Evolutionary conservation across 2,329 filamentous ascomycete species (phyloP).

Genomic region (Gaeumannomyces sp.): DNA sequence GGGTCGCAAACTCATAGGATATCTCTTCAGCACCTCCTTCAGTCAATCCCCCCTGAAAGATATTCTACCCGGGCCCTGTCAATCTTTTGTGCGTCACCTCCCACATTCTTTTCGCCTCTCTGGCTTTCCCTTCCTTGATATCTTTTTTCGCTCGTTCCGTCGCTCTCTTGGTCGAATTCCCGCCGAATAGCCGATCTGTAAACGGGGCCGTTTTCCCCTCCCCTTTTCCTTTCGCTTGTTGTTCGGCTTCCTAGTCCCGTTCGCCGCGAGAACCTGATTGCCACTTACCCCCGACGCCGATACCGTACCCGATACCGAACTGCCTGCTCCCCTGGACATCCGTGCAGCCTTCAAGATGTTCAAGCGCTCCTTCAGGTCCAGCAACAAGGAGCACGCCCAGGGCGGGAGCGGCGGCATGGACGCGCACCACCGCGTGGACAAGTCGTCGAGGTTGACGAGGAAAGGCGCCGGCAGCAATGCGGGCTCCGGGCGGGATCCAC

Average conservation of each 20-base stretch:
- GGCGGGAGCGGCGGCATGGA: slow-evolving; percentile 22
- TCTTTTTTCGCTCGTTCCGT: slow-evolving; percentile 45
- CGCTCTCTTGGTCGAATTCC: slow-evolving; percentile 39
- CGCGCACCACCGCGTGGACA: slow-evolving; percentile 63
- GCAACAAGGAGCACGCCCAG: slow-evolving; percentile 42
- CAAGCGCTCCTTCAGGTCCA: slow-evolving; percentile 81
- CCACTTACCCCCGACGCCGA: slow-evolving; percentile 9
- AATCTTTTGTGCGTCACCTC: slow-evolving; percentile 39
- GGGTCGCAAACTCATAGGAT: slow-evolving; percentile 54
- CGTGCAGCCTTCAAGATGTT: slow-evolving; percentile 63
- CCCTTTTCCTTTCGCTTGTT: slow-evolving; percentile 20
- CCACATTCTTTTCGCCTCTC: slow-evolving; percentile 24
- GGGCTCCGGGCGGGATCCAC: slow-evolving; percentile 57
- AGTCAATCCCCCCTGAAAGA: slow-evolving; percentile 27
- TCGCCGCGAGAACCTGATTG: slow-evolving; percentile 12
- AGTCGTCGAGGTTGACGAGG: slow-evolving; percentile 79
- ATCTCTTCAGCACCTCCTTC: slow-evolving; percentile 44
- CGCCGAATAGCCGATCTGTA: slow-evolving; percentile 14
- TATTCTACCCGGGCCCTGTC: slow-evolving; percentile 50
- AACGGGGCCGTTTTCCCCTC: slow-evolving; percentile 25
- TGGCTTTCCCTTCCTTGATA: slow-evolving; percentile 30
- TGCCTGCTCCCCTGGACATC: slow-evolving; percentile 10
- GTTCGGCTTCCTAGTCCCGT: slow-evolving; percentile 20
- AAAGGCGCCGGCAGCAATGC: slow-evolving; percentile 16
- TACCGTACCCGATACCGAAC: neutral